Base-by-base conservation (phyloP, 768 basidiomycete species). In the Xerocomellus chrysenteron region DNA sequence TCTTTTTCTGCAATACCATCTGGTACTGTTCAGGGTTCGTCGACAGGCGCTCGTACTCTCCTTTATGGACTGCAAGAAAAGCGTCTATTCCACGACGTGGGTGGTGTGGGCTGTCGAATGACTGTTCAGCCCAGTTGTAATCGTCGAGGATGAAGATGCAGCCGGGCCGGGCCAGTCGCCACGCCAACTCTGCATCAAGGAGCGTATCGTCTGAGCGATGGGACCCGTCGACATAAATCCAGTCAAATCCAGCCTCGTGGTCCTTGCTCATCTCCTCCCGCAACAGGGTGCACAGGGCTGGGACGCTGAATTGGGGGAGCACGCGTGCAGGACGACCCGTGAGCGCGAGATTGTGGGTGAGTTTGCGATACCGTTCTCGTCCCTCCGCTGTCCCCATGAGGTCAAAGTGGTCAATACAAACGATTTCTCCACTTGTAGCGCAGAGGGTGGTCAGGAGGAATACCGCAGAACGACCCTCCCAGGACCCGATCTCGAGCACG, bases 381-480 rank as follows among this genome's bases (percentile, higher is more conserved):
- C 83, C 83, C 7, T 76, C 82, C 2, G 68, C 62, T 16, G 83
- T 82, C 1, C 44, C 57, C 70, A 80, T 71, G 40, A 85, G 74
- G 55, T 85, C 84, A 60, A 84, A 83, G 58, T 84, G 83, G 63
- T 84, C 84, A 56, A 84, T 76, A 61, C 81, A 84, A 37, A 80
- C 73, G 17, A 85, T 66, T 47, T 78, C 76, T 2, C 80, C 78
- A n/a, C 67, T 68, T 2, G 65, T 54, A 12, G 66, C 65, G 66
- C 80, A 81, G 45, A 84, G 75, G 32, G 77, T 74, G n/a, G 65
- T 74, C 35, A 82, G 69, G 48, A 83, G 71, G 68, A 82, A 84
- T 26, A 82, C 76, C 24, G 81, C 83, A 0, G 84, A 85, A 37
- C 83, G 77, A n/a, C 82, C 84, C 66, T 84, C 84, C 82, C 82